Evolutionary conservation across 169 alveolate species (phyloP), one percentile per base, ranked within the genome.

Genomic region (Toxoplasma gondii): DNA sequence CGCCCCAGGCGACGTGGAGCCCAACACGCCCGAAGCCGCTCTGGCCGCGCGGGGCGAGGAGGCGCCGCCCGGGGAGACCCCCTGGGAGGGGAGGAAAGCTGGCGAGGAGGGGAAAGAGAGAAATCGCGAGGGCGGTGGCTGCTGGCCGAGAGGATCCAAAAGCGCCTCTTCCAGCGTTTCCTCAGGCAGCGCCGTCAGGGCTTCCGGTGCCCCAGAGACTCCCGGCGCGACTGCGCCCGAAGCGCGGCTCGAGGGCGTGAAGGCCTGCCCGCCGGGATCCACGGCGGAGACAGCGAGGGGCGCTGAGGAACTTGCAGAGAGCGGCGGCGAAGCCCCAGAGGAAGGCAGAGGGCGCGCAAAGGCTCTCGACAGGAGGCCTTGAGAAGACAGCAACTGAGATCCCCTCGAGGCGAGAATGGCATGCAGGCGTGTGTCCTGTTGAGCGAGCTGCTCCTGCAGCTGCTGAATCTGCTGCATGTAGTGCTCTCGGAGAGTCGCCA

Each of bases 401-500:
- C 70, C 34, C 45, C 91, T 45, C 12, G 81, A 45, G 5, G 91
- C 91, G n/a, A 86, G 80, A 45, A 49, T 34, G 24, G 91, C 91
- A 34, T 86, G 91, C 27, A 86, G n/a, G 9, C 36, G 91, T 17
- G 34, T 49, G 91, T 86, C 91, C 45, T 86, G 91, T 80, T 86
- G 91, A 1, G 80, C 81, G 44, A 86, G 80, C 91, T 86, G 91
- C 91, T 86, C 69, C 80, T 49, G 70, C n/a, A 86, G 80, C 45
- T 86, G 70, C 45, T 86, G 36, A 12, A 86, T 86, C 45, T 86
- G 91, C 80, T 86, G 81, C 91, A 41, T 54, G 80, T 86, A 86
- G 45, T 86, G 91, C 53, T 36, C 80, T 7, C 91, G 91, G 49
- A 86, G 78, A 31, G 91, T 86, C n/a, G 91, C 91, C 38, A 86